These are phyloP conservation scores for Penicillium italicum DNA, from an alignment of 2,329 filamentous ascomycete genomes.

Conservation along the genomic window DNA sequence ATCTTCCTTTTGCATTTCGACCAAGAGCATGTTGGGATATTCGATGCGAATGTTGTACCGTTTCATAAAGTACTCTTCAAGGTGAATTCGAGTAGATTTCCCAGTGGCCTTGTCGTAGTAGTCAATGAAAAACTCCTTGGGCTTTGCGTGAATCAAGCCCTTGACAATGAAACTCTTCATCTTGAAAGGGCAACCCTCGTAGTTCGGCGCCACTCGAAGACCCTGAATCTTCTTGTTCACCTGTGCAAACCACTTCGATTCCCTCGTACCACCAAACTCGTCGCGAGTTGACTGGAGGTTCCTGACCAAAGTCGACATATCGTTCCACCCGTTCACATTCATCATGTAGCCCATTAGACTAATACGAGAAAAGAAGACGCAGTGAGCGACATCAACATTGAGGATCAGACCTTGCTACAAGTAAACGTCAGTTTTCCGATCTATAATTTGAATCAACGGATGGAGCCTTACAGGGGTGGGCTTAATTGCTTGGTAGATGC, in stretches of 20 bases:
- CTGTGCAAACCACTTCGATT: conserved; percentile 11
- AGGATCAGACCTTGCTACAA: conserved; percentile 64
- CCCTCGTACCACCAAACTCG: conserved; percentile 23
- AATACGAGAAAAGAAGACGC: conserved; percentile 72
- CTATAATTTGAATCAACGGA: background rate
- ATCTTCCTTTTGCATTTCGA: conserved; percentile 54
- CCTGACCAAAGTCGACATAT: conserved; percentile 31
- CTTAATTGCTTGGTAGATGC: conserved; percentile 81
- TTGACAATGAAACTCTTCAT: conserved; percentile 51
- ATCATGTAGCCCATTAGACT: conserved; percentile 36
- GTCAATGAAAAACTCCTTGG: conserved; percentile 44
- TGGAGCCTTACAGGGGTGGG: conserved; percentile 57
- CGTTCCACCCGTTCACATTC: conserved; percentile 30
- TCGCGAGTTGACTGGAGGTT: conserved; percentile 24
- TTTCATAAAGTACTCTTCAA: conserved; percentile 56
- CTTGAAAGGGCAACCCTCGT: conserved; percentile 32
- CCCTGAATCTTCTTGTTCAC: conserved; percentile 30
- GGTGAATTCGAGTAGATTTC: conserved; percentile 48
- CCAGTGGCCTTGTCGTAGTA: conserved; percentile 41
- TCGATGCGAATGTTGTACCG: conserved; percentile 50
- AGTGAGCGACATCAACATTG: conserved; percentile 89
- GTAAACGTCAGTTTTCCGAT: background rate
- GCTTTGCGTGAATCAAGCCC: conserved; percentile 43
- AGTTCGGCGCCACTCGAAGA: conserved; percentile 38
- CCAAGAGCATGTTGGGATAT: conserved; percentile 52